phyloP scores from a whole-genome alignment of 1,139 yeast species.

The Geotrichum restrictum region DNA sequence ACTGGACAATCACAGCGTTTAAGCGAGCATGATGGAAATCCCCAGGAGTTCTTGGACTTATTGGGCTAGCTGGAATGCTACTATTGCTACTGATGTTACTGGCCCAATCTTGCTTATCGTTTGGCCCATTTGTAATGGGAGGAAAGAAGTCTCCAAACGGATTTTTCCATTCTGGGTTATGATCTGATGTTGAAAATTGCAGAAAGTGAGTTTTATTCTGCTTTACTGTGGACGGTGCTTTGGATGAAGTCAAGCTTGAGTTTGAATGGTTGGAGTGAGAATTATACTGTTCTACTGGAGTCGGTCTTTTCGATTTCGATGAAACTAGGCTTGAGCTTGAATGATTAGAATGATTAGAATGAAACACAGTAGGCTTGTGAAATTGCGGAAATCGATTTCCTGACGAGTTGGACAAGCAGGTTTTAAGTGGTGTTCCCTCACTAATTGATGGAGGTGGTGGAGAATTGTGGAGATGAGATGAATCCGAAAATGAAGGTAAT shows the following conservation, averaged over 20 bases:
- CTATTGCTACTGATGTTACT: not conserved
- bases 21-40: not conserved
- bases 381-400: constrained; percentile 6
- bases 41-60: not conserved
- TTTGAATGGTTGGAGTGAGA: not conserved
- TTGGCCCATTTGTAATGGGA: not conserved
- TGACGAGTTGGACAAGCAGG: not conserved
- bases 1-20: too few relatives aligned
- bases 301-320: too few relatives aligned
- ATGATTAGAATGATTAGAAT: not conserved
- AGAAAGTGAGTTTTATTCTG: not conserved
- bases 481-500: not conserved
- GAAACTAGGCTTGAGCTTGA: not conserved
- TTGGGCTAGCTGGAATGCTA: not conserved
- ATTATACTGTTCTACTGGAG: not conserved
- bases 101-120: too few relatives aligned
- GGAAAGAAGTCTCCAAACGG: not conserved
- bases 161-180: not conserved
- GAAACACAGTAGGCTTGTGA: constrained; percentile 9
- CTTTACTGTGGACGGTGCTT: not conserved
- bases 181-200: not conserved
- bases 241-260: not conserved
- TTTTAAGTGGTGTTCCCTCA: not conserved
- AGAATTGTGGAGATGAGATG: not conserved
- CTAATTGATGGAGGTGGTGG: not conserved